A percentile compares a stretch with the other conserved stretches of the same genome.
These are phyloP conservation scores for Cladophialophora exuberans DNA, from an alignment of 2,329 filamentous ascomycete species.

Conservation along the genomic window DNA sequence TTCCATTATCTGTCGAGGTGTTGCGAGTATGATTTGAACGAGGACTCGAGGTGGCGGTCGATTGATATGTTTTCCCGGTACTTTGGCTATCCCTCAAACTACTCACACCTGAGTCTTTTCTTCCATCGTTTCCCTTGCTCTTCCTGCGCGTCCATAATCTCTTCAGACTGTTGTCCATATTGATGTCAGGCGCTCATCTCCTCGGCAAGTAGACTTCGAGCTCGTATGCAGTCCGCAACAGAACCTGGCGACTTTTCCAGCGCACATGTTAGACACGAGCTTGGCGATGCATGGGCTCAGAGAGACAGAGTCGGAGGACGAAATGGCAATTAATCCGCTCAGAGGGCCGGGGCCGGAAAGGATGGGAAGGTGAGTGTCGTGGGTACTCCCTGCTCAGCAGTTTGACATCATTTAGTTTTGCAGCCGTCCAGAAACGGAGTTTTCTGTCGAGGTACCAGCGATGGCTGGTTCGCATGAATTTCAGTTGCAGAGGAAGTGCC, in stretches of 20 bases:
- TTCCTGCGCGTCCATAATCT: constrained; percentile 29
- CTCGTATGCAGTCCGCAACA: constrained; percentile 10
- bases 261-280: constrained; percentile 3
- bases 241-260: neutral
- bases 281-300: neutral
- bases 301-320: neutral
- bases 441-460: too few species aligned
- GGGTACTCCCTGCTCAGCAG: neutral
- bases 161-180: constrained; percentile 29
- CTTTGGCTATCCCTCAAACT: constrained; percentile 23
- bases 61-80: constrained; percentile 11
- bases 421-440: neutral
- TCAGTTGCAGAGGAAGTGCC: too few species aligned
- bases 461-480: too few species aligned
- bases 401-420: neutral
- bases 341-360: neutral
- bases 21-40: constrained; percentile 3
- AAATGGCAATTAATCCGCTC: neutral
- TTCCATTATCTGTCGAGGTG: constrained; percentile 2
- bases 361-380: too few species aligned
- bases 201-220: neutral
- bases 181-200: constrained; percentile 10
- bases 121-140: constrained; percentile 24
- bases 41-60: constrained; percentile 7
- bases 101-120: constrained; percentile 13